These are phyloP conservation scores for Dendrobium officinale DNA, from an alignment of 106 monocot genomes.

Conservation along the genomic window DNA sequence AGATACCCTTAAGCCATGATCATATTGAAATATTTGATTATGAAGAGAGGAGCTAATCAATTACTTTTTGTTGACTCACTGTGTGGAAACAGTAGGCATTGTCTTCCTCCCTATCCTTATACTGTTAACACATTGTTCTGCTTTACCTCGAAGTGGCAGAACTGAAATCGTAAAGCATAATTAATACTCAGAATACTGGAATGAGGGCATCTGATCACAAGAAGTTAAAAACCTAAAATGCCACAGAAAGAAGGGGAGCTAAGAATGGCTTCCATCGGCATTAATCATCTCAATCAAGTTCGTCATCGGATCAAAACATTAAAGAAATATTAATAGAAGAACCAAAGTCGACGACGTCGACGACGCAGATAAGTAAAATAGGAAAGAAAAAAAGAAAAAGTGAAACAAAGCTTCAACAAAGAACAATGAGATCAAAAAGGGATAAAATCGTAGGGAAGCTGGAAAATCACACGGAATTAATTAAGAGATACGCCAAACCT, in stretches of 20 bases:
- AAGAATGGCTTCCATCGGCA: neutral
- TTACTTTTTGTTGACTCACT: constrained; percentile 3
- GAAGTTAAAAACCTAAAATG: neutral
- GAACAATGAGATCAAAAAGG: neutral
- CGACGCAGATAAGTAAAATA: neutral
- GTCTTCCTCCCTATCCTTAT: neutral
- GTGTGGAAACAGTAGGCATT: neutral
- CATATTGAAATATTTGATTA: too few species aligned
- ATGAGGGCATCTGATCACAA: neutral
- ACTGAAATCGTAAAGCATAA: neutral
- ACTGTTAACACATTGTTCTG: neutral
- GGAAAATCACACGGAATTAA: neutral
- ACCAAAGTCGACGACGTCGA: neutral
- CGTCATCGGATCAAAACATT: neutral
- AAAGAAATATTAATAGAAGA: neutral
- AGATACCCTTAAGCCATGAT: too few species aligned
- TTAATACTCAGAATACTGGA: neutral
- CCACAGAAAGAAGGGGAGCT: neutral
- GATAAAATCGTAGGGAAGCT: neutral
- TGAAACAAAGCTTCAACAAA: neutral
- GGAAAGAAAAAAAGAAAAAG: neutral
- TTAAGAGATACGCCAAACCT: neutral
- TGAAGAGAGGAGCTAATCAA: neutral
- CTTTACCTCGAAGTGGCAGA: neutral
- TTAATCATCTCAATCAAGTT: neutral